Conservation (phyloP, 129 eudicot species). For the Flaveria trinervia region DNA sequence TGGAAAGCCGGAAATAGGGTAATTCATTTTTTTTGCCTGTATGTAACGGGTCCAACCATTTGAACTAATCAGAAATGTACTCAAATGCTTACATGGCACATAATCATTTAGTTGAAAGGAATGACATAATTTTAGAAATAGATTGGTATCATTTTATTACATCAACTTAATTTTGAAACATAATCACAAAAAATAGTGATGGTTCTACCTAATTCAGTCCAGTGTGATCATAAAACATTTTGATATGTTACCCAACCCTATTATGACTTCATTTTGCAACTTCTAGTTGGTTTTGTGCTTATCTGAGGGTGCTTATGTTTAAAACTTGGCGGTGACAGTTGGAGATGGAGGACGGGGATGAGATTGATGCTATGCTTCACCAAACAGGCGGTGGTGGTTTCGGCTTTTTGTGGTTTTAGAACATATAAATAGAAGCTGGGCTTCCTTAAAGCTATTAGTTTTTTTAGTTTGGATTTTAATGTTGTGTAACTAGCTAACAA, state of each 20-base stretch:
- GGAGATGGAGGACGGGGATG: constrained; percentile 74
- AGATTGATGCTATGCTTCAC: constrained; percentile 64
- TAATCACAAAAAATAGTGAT: not conserved
- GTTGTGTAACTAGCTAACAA: constrained; percentile 20
- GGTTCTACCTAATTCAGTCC: not conserved
- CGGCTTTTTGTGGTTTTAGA: constrained; percentile 17
- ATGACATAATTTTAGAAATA: not conserved
- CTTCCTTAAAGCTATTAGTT: not conserved
- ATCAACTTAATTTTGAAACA: not conserved
- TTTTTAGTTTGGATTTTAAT: constrained; percentile 7
- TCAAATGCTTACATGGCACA: not conserved
- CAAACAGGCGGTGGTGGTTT: constrained; percentile 61
- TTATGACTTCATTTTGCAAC: not conserved
- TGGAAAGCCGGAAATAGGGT: constrained; percentile 2
- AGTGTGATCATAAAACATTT: not conserved
- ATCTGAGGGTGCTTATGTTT: constrained; percentile 1
- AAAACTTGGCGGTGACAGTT: constrained; percentile 33
- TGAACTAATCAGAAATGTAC: not conserved
- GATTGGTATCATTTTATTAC: not conserved
- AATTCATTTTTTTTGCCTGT: not conserved
- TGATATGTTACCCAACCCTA: not conserved
- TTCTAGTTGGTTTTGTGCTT: not conserved
- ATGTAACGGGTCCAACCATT: not conserved
- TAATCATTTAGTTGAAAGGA: not conserved
- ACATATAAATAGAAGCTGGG: constrained; percentile 7